Evolutionary conservation across 768 basidiomycete genomes (phyloP), one percentile per base, ranked within the genome.

Genomic region (Boletus vinaceobasis): DNA sequence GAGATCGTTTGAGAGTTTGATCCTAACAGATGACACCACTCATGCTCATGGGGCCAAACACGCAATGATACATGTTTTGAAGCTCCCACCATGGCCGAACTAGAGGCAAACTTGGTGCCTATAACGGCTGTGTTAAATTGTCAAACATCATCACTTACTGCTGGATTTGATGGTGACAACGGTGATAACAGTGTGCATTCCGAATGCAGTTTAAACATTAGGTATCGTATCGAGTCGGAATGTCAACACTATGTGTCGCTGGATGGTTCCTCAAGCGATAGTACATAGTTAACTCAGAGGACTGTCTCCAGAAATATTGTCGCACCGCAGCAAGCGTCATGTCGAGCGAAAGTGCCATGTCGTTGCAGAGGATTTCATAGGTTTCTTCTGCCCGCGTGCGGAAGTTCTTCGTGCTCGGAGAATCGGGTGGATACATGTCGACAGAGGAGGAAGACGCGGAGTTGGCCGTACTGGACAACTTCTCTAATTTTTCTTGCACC

Each of bases 301-400:
- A 73, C 60, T 88, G 86, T 62, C 83, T 84, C 93, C 92, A 97
- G 21, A 93, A 81, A 62, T 84, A 97, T 69, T 95, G 93, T 56
- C 92, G 85, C 54, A 95, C 87, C 17, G 89, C 88, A 5, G 90
- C 95, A 35, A 99, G 79, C 6, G 90, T 95, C 85, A 96, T 93
- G 59, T 86, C 84, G 27, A 88, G 75, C 23, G 95, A 88, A 33
- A 98, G 76, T 15, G 90, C 74, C n/a, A 79, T 75, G 57, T 92
- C 89, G 60, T 91, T 92, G 71, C 94, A 97, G 27, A 97, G 68
- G 42, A 98, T 83, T 72, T 98, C 95, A 67, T 91, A 88, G 29
- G 79, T 64, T 26, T 93, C 87, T 60, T 93, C 91, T 10, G 82
- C 74, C 56, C 72, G 73, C 8, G 57, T 57, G 55, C 58, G 65